Evolutionary conservation across 805 yeast species (phyloP).

Genomic region (Cyberlindnera mississippiensis): DNA sequence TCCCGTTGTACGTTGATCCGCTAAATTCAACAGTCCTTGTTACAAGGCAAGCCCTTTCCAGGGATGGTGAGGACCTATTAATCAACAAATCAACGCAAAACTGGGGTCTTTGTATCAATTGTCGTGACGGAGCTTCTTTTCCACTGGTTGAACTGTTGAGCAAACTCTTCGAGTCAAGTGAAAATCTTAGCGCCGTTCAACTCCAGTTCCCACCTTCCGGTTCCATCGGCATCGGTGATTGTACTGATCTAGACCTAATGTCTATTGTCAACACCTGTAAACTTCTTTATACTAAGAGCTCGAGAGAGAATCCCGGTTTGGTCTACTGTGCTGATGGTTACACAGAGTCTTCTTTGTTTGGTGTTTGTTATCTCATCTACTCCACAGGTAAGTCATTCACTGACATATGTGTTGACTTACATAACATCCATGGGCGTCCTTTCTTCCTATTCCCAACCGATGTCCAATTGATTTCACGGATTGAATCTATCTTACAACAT

Average conservation of each 20-base stretch:
- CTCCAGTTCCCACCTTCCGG: conserved; percentile 85
- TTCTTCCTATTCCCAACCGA: conserved; percentile 81
- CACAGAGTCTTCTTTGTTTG: conserved; percentile 81
- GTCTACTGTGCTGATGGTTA: conserved; percentile 88
- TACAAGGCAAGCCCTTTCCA: conserved; percentile 29
- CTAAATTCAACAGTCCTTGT: conserved; percentile 46
- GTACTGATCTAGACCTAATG: conserved; percentile 55
- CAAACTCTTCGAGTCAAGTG: conserved; percentile 18
- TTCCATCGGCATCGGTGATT: conserved; percentile 70
- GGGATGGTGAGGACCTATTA: conserved; percentile 25
- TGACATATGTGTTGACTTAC: conserved; percentile 64
- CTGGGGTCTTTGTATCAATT: conserved; percentile 54
- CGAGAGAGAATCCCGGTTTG: conserved; percentile 37
- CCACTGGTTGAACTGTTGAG: conserved; percentile 42
- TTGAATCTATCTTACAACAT: conserved; percentile 57
- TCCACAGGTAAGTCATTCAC: conserved; percentile 55
- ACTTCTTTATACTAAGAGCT: conserved; percentile 46
- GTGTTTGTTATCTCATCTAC: conserved; percentile 68
- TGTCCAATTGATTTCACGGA: conserved; percentile 55
- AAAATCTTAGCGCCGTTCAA: conserved; percentile 11
- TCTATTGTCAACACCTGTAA: conserved; percentile 69
- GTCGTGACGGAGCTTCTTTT: conserved; percentile 55
- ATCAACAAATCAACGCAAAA: conserved; percentile 49
- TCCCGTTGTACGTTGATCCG: conserved; percentile 47
- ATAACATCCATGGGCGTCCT: conserved; percentile 64